phyloP scores from a whole-genome alignment of 768 basidiomycete species.

The Mycena crocata region DNA sequence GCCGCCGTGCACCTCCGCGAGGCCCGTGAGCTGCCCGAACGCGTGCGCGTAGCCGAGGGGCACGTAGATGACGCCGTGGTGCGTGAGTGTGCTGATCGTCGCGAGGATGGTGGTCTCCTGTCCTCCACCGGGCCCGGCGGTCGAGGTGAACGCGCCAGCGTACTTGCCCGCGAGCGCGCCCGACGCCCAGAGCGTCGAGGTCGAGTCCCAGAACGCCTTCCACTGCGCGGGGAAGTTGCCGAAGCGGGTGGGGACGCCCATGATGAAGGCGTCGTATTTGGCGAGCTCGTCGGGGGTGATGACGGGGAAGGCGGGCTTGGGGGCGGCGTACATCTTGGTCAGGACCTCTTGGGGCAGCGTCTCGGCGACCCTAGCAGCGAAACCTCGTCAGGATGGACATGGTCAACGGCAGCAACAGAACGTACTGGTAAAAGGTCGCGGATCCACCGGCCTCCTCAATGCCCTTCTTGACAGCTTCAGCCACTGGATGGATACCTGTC shows the following conservation, averaged over 20 bases:
- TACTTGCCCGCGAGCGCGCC: constrained; percentile 80
- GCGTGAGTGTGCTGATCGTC: constrained; percentile 68
- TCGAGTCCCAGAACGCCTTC: constrained; percentile 83
- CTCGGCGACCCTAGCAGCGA: constrained; percentile 70
- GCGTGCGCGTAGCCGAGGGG: constrained; percentile 76
- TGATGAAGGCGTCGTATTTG: constrained; percentile 75
- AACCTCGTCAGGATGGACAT: constrained; percentile 6
- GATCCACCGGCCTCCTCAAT: constrained; percentile 39
- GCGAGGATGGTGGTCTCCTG: constrained; percentile 71
- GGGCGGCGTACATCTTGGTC: constrained; percentile 73
- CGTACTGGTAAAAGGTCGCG: background rate
- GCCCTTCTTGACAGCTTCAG: constrained; percentile 63
- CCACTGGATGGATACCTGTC: constrained; percentile 58
- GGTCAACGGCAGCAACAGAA: background rate
- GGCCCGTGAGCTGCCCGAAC: constrained; percentile 52
- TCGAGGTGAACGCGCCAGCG: constrained; percentile 80
- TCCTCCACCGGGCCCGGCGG: constrained; percentile 79
- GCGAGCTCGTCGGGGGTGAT: constrained; percentile 64
- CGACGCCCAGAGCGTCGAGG: constrained; percentile 71
- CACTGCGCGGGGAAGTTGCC: constrained; percentile 82
- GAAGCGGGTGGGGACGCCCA: constrained; percentile 80
- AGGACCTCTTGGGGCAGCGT: constrained; percentile 80
- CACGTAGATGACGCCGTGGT: constrained; percentile 82
- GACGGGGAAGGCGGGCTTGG: constrained; percentile 79
- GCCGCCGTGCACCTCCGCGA: constrained; percentile 71